Percentiles rank a stretch among this genome's conserved stretches.
These are phyloP conservation scores for Suillus ampliporus DNA, from an alignment of 768 basidiomycete genomes.

Conservation along the genomic window DNA sequence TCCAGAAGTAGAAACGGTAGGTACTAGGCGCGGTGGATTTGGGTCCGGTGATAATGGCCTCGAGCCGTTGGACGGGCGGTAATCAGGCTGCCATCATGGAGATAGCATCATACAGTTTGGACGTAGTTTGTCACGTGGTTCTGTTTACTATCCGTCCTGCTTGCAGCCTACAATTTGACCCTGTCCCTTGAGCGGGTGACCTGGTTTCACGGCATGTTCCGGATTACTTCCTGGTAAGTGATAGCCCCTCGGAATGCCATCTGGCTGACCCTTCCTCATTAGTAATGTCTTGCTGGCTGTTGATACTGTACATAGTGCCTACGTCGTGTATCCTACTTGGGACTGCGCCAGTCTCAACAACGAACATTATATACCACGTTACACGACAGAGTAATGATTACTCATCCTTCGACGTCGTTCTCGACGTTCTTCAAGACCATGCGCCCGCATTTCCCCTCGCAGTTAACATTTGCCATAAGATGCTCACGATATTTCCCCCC, in stretches of 20 bases:
- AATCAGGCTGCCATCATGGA: constrained; percentile 99
- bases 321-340: constrained; percentile 28
- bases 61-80: constrained; percentile 53
- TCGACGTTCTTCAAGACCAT: constrained; percentile 1
- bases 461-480: constrained; percentile 6
- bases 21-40: constrained; percentile 3
- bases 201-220: constrained; percentile 95
- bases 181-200: constrained; percentile 97
- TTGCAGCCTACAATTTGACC: constrained; percentile 97
- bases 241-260: not conserved
- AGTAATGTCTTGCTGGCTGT: constrained; percentile 25
- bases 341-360: constrained; percentile 14
- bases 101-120: constrained; percentile 96
- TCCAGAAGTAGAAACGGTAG: constrained; percentile 2
- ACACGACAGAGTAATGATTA: constrained; percentile 21
- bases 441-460: not conserved
- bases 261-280: constrained; percentile 6
- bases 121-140: constrained; percentile 37
- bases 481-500: not conserved
- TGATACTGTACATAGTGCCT: constrained; percentile 31
- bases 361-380: constrained; percentile 21
- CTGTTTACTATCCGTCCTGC: not conserved
- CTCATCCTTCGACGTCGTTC: constrained; percentile 1
- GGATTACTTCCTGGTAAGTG: constrained; percentile 88
- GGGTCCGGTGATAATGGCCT: constrained; percentile 5